A percentile compares a stretch with the other conserved stretches of the same genome.
Conservation (phyloP, 148 eudicot species). For the Simmondsia chinensis region DNA sequence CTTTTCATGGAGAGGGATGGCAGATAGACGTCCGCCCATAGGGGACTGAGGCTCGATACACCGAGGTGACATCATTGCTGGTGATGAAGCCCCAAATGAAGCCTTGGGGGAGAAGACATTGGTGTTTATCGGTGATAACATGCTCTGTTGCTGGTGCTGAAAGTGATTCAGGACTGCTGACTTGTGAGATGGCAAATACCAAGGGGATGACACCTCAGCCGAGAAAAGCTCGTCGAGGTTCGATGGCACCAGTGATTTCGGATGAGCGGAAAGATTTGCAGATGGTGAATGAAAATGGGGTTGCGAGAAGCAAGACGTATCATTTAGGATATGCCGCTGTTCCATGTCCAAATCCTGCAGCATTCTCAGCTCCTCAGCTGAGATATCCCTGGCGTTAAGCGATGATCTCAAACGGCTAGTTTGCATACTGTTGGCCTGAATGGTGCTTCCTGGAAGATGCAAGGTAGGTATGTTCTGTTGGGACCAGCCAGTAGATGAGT, state of each 20-base stretch:
- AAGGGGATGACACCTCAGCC: slow-evolving; percentile 35
- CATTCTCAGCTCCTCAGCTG: slow-evolving; percentile 15
- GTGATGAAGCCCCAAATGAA: slow-evolving; percentile 31
- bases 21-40: slow-evolving; percentile 27
- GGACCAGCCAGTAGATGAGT: slow-evolving; percentile 24
- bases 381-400: slow-evolving; percentile 32
- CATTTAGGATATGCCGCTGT: slow-evolving; percentile 23
- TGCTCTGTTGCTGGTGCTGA: slow-evolving; percentile 46
- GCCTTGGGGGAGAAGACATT: slow-evolving; percentile 30
- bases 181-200: slow-evolving; percentile 39
- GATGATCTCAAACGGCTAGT: slow-evolving; percentile 34
- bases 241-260: slow-evolving; percentile 29
- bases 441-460: slow-evolving; percentile 30
- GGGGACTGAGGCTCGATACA: slow-evolving; percentile 33
- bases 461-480: slow-evolving; percentile 36
- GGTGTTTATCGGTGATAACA: slow-evolving; percentile 37
- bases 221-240: slow-evolving; percentile 43
- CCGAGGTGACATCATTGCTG: slow-evolving; percentile 38
- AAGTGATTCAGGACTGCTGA: slow-evolving; percentile 35
- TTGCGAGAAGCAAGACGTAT: slow-evolving; percentile 25
- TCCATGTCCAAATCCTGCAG: slow-evolving; percentile 25
- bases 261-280: slow-evolving; percentile 13
- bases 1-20: slow-evolving; percentile 30
- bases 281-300: slow-evolving; percentile 20
- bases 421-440: slow-evolving; percentile 29